Percentiles rank a stretch among this genome's conserved stretches.
These are phyloP conservation scores for Heterobasidion annosum DNA, from an alignment of 1,284 basidiomycete genomes.

Conservation along the genomic window DNA sequence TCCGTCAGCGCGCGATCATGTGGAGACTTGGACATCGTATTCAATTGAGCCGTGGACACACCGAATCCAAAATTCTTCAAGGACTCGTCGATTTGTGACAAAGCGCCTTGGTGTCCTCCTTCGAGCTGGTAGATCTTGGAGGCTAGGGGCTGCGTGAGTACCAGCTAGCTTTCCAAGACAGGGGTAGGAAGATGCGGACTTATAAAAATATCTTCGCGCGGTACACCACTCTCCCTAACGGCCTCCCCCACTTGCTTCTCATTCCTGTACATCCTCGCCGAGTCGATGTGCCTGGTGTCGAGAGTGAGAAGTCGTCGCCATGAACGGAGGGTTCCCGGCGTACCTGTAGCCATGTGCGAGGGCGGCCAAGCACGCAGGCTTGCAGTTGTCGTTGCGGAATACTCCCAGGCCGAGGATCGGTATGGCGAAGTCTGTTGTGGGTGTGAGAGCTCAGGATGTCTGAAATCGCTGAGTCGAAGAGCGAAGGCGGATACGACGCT, in stretches of 20 bases:
- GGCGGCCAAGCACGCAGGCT: constrained; percentile 56
- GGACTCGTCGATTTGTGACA: constrained; percentile 28
- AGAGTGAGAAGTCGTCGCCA: neutral
- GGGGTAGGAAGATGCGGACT: constrained; percentile 31
- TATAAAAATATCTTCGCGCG: constrained; percentile 55
- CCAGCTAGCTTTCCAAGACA: neutral
- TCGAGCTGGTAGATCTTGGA: constrained; percentile 33
- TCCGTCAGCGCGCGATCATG: too few relatives aligned
- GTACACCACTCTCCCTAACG: constrained; percentile 40
- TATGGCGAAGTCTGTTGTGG: constrained; percentile 41
- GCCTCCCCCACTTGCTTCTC: constrained; percentile 59
- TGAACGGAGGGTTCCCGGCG: constrained; percentile 5
- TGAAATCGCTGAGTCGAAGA: neutral
- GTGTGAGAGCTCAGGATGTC: neutral
- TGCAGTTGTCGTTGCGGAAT: constrained; percentile 60
- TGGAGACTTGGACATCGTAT: neutral
- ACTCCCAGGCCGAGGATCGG: constrained; percentile 75
- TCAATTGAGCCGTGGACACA: constrained; percentile 10
- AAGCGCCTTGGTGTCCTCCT: constrained; percentile 28
- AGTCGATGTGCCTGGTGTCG: constrained; percentile 49
- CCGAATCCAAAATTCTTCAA: constrained; percentile 30
- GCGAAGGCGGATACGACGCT: neutral
- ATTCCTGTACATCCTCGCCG: constrained; percentile 69
- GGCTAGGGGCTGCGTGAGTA: constrained; percentile 18
- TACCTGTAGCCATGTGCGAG: constrained; percentile 65